Base-by-base conservation (phyloP, 1,139 yeast genomes). In the Geotrichum histeridarum region DNA sequence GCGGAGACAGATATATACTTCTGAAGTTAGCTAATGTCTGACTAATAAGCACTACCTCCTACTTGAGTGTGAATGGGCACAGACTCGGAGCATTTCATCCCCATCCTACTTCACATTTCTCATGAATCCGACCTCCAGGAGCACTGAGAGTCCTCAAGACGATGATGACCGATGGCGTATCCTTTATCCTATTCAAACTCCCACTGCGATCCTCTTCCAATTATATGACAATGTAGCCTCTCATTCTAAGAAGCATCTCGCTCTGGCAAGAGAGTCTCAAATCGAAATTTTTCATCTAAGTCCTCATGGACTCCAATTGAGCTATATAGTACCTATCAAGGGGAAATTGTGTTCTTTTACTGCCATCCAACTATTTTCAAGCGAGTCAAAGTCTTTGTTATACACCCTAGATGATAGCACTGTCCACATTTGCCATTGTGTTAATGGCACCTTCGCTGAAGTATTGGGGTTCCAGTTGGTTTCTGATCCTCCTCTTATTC, bases 151-250 rank as follows among this genome's bases (percentile, higher is more conserved):
- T 22, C 5, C 27, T 5, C 27, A 22, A 22, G 27, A 22, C 5
- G 4, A 22, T 22, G 27, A 22, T 3, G 27, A 22, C 27, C 27
- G 5, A 22, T 22, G 27, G 12, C 32, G 11, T n/a, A 22, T 39
- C 7, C 43, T 48, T 8, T 48, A 38, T 38, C 45, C 43, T 14
- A 37, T 48, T 12, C 51, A 48, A 38, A n/a, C 30, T 9, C 45
- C 51, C 14, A 31, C 51, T 12, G 38, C 51, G 4, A 44, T 48
- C 2, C 31, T 9, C 8, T 48, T 30, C 27, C 38, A 43, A 4
- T 17, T 48, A 14, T 48, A 38, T 38, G 51, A 38, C 14, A 8
- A 32, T 30, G 18, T 48, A 8, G 32, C 14, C 11, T n/a, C 17
- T 18, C 8, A 2, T 8, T 12, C 22, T 8, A 5, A 22, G 12